Percentiles rank a stretch among this genome's conserved stretches.
Conservation (phyloP, 2,329 filamentous ascomycete species). For the Colletotrichum cereale region DNA sequence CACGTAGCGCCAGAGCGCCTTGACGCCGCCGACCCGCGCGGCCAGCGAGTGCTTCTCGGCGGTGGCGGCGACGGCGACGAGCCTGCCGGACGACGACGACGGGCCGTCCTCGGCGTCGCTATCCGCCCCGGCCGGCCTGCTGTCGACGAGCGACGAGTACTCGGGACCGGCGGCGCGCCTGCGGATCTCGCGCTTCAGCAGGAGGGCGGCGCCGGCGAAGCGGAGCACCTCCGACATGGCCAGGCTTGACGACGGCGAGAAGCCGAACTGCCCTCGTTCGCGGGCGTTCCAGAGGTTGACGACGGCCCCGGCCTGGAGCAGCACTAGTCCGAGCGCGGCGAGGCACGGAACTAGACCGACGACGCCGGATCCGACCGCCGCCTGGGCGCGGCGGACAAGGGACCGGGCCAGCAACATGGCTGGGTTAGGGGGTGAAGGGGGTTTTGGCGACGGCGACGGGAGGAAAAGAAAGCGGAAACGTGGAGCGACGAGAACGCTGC, state of each 20-base stretch:
- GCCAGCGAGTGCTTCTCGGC: slow-evolving; percentile 3
- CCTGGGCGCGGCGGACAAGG: slow-evolving; percentile 25
- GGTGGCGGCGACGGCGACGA: neutral
- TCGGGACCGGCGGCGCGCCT: slow-evolving; percentile 25
- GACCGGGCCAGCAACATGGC: slow-evolving; percentile 16
- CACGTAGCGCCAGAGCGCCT: slow-evolving; percentile 38
- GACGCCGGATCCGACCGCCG: slow-evolving; percentile 28
- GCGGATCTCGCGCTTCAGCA: slow-evolving; percentile 45
- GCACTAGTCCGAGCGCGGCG: slow-evolving; percentile 50
- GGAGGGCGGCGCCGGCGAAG: slow-evolving; percentile 45
- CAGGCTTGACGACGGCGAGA: slow-evolving; percentile 48
- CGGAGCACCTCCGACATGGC: slow-evolving; percentile 48
- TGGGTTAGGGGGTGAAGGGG: neutral
- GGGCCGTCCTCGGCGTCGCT: slow-evolving; percentile 10
- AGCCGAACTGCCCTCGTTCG: slow-evolving; percentile 44
- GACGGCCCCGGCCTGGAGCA: slow-evolving; percentile 50
- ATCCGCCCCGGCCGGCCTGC: slow-evolving; percentile 27
- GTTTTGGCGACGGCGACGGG: too few species aligned
- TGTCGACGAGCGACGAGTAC: slow-evolving; percentile 31
- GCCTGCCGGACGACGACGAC: slow-evolving; percentile 4
- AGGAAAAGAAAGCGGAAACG: neutral
- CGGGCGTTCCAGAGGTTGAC: slow-evolving; percentile 49
- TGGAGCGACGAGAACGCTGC: too few species aligned
- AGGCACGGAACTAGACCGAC: slow-evolving; percentile 39
- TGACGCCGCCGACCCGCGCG: neutral